Conservation (phyloP, 2,329 filamentous ascomycete genomes). For the Aspergillus sergii region DNA sequence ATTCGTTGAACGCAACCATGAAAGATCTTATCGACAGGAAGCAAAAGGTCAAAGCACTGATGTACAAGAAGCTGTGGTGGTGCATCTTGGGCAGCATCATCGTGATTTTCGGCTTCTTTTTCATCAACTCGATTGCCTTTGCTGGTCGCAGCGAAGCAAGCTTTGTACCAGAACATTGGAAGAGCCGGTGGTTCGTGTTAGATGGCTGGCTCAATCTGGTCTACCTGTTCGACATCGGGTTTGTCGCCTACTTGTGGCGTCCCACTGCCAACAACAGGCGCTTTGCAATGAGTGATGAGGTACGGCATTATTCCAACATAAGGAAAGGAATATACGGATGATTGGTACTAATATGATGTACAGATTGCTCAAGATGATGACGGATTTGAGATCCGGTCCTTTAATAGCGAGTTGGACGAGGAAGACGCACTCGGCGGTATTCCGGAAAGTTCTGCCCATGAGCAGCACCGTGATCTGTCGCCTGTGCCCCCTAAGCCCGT, state of each 20-base stretch:
- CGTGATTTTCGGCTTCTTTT: conserved; percentile 97
- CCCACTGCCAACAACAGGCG: conserved; percentile 95
- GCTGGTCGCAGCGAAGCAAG: conserved; percentile 81
- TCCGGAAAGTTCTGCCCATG: conserved; percentile 37
- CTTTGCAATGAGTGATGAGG: conserved; percentile 98
- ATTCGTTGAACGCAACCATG: conserved; percentile 90
- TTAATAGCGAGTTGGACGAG: conserved; percentile 74
- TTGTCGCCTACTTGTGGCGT: conserved; percentile 93
- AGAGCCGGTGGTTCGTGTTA: conserved; percentile 93
- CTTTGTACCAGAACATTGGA: conserved; percentile 96
- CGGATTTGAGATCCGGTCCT: conserved; percentile 93
- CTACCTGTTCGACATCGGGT: conserved; percentile 89
- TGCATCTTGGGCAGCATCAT: conserved; percentile 89
- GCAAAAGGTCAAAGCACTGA: conserved; percentile 86
- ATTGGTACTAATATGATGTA: conserved; percentile 31
- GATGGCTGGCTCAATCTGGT: conserved; percentile 98
- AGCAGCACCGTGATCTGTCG: conserved; percentile 38
- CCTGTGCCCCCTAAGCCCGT: conserved; percentile 53
- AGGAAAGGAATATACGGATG: neutral
- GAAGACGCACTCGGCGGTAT: conserved; percentile 53
- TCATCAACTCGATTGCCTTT: conserved; percentile 96
- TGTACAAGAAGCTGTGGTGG: conserved; percentile 99
- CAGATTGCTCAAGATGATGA: conserved; percentile 95
- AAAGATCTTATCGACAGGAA: conserved; percentile 95
- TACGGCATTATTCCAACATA: conserved; percentile 35